Conservation (phyloP, 805 yeast species). For the Yarrowia keelungensis region DNA sequence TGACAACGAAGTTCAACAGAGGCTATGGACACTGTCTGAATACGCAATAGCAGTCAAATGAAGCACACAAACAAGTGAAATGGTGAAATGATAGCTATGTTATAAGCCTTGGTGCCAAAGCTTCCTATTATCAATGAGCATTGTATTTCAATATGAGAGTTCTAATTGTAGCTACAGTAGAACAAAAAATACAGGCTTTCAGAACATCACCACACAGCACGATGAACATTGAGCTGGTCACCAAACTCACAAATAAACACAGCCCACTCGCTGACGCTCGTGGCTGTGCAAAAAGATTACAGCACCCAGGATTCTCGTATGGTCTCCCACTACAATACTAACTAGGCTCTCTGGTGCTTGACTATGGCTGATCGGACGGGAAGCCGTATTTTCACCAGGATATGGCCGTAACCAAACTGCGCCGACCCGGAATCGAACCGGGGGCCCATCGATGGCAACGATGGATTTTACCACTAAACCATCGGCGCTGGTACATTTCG, state of each 20-base stretch:
- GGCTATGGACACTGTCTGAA: no score
- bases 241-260: background rate
- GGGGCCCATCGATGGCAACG: slow-evolving; percentile 38
- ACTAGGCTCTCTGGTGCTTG: slow-evolving; percentile 38
- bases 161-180: no score
- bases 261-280: background rate
- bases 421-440: slow-evolving; percentile 38
- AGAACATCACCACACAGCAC: background rate
- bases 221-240: background rate
- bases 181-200: no score
- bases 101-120: no score
- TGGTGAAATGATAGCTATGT: no score
- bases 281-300: slow-evolving; percentile 13
- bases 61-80: no score
- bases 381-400: slow-evolving; percentile 36
- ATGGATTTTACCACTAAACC: slow-evolving; percentile 37
- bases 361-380: slow-evolving; percentile 37
- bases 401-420: slow-evolving; percentile 35
- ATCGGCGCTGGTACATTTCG: slow-evolving; percentile 5
- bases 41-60: no score
- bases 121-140: no score
- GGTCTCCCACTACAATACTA: slow-evolving; percentile 38
- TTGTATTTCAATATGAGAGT: no score
- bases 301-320: slow-evolving; percentile 37
- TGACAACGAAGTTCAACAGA: no score